Conservation (phyloP, 1,284 basidiomycete species). For the Golubevia pallescens region DNA sequence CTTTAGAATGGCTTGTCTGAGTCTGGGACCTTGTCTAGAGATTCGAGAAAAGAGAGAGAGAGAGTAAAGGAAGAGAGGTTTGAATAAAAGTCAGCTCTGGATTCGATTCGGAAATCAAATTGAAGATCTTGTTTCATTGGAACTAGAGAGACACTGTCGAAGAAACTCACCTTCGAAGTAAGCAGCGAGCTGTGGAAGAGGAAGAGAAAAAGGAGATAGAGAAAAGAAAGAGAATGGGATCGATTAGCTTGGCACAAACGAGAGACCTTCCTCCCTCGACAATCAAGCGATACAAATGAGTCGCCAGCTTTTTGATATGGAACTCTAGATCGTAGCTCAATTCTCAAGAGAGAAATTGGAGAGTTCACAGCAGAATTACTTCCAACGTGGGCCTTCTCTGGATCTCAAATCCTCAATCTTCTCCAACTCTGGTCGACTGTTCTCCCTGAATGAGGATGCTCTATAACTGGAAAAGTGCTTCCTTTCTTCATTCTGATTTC, state of each 20-base stretch:
- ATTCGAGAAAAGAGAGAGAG: not conserved
- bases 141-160: too few relatives aligned
- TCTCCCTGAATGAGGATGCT: too few relatives aligned
- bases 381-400: too few relatives aligned
- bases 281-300: too few relatives aligned
- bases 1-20: slow-evolving; percentile 28
- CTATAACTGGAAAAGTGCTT: too few relatives aligned
- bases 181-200: not conserved
- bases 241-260: not conserved
- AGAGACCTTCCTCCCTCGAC: not conserved
- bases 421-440: too few relatives aligned
- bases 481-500: too few relatives aligned
- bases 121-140: too few relatives aligned
- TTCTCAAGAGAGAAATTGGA: not conserved
- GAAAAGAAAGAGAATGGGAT: not conserved
- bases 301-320: not conserved
- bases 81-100: not conserved
- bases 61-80: not conserved
- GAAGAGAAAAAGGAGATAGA: not conserved
- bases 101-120: too few relatives aligned
- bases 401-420: too few relatives aligned
- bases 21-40: slow-evolving; percentile 24
- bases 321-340: not conserved
- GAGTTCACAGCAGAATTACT: too few relatives aligned
- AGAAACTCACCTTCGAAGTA: slow-evolving; percentile 10